A percentile compares a stretch with the other conserved stretches of the same genome.
These are phyloP conservation scores for Maudiozyma pseudohumilis DNA, from an alignment of 805 yeast genomes.

Conservation along the genomic window DNA sequence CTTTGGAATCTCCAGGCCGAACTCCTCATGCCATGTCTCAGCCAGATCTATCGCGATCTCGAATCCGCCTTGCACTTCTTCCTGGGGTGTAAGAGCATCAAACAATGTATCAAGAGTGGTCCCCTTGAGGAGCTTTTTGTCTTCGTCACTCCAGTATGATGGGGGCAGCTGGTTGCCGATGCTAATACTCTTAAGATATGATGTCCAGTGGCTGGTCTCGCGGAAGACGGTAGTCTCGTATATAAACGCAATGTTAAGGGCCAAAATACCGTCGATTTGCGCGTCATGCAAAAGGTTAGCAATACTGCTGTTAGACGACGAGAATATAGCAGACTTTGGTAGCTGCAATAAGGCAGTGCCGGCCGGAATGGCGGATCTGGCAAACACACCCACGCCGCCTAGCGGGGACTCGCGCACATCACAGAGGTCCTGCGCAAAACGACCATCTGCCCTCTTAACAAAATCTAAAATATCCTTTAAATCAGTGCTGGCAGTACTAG, in stretches of 20 bases:
- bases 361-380: slow-evolving; percentile 26
- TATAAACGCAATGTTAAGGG: slow-evolving; percentile 56
- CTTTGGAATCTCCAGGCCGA: slow-evolving; percentile 23
- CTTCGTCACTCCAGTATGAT: slow-evolving; percentile 50
- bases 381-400: slow-evolving; percentile 7
- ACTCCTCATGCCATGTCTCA: slow-evolving; percentile 24
- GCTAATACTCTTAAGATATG: slow-evolving; percentile 49
- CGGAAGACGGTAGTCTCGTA: slow-evolving; percentile 52
- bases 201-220: slow-evolving; percentile 70
- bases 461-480: slow-evolving; percentile 36
- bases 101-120: slow-evolving; percentile 56
- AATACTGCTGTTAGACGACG: slow-evolving; percentile 50
- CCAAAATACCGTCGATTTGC: slow-evolving; percentile 52
- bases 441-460: slow-evolving; percentile 44
- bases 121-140: slow-evolving; percentile 40
- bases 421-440: slow-evolving; percentile 41
- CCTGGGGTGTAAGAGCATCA: slow-evolving; percentile 23
- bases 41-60: slow-evolving; percentile 31
- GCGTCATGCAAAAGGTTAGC: slow-evolving; percentile 59
- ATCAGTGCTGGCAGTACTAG: slow-evolving; percentile 21
- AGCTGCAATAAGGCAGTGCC: slow-evolving; percentile 42
- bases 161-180: slow-evolving; percentile 42
- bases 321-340: slow-evolving; percentile 50
- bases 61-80: slow-evolving; percentile 33
- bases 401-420: slow-evolving; percentile 36